phyloP scores from a whole-genome alignment of 331 rosid genomes.

The Acacia concinna region DNA sequence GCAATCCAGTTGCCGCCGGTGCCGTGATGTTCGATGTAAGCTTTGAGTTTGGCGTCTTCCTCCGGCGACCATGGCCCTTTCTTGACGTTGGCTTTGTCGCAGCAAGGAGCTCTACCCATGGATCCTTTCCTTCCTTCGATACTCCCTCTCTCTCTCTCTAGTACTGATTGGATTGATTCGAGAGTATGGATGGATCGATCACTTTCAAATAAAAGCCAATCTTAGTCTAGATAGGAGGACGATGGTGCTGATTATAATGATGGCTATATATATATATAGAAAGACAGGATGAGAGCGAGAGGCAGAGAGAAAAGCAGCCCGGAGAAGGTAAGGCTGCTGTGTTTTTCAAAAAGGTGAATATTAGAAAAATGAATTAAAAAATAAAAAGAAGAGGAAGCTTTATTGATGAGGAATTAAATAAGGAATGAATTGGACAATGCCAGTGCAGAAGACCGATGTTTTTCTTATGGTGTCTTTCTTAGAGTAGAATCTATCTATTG shows the following conservation, averaged over 20 bases:
- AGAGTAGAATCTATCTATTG: conserved; percentile 34
- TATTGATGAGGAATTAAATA: conserved; percentile 35
- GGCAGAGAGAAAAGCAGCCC: conserved; percentile 44
- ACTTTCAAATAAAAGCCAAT: conserved; percentile 24
- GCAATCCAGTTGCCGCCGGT: conserved; percentile 92
- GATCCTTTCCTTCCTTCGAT: background rate
- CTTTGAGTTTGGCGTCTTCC: conserved; percentile 75
- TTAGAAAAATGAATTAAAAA: background rate
- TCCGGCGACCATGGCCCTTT: conserved; percentile 96
- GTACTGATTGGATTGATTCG: conserved; percentile 1
- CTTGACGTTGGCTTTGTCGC: conserved; percentile 90
- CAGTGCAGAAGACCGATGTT: conserved; percentile 43
- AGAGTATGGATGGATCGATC: background rate
- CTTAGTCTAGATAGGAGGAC: background rate
- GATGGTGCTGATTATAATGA: background rate
- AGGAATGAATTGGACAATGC: conserved; percentile 37
- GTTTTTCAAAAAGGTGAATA: conserved; percentile 45
- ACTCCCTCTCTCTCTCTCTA: background rate
- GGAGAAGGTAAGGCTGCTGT: conserved; percentile 50
- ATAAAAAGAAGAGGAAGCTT: background rate
- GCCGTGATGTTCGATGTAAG: conserved; percentile 64
- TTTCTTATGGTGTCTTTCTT: conserved; percentile 48
- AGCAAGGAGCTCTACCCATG: conserved; percentile 95
- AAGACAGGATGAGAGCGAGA: conserved; percentile 9
- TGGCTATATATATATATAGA: background rate